Percentiles rank a stretch among this genome's conserved stretches.
phyloP scores from a whole-genome alignment of 495 filamentous ascomycete genomes.

The Daldinia loculata region DNA sequence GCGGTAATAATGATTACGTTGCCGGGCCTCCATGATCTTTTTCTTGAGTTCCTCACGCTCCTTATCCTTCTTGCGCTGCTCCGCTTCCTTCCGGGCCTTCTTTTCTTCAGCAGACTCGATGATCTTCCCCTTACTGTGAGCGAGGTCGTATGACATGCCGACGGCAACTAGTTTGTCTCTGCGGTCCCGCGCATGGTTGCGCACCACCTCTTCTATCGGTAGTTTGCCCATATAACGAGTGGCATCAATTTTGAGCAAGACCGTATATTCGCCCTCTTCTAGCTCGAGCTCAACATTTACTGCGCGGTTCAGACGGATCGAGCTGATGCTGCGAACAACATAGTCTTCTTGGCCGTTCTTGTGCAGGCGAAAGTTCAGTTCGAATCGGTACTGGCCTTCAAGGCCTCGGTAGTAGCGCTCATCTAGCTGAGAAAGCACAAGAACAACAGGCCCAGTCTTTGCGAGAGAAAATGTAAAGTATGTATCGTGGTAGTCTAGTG shows the following conservation, averaged over 20 bases:
- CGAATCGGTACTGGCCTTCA: constrained; percentile 80
- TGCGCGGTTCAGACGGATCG: constrained; percentile 76
- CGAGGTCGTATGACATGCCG: constrained; percentile 83
- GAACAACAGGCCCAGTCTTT: constrained; percentile 73
- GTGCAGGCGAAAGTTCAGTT: constrained; percentile 82
- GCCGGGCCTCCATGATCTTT: constrained; percentile 54
- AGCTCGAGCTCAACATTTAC: constrained; percentile 84
- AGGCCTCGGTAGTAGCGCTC: constrained; percentile 86
- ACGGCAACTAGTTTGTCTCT: constrained; percentile 86
- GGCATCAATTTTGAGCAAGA: constrained; percentile 82
- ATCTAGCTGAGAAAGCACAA: constrained; percentile 86
- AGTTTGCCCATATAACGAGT: constrained; percentile 58
- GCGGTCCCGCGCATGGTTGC: constrained; percentile 64
- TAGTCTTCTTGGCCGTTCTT: constrained; percentile 84
- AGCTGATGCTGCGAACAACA: constrained; percentile 78
- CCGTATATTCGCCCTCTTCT: constrained; percentile 80
- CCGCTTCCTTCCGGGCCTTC: constrained; percentile 53
- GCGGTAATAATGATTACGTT: constrained; percentile 39
- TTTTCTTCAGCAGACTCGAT: constrained; percentile 73
- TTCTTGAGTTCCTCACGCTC: constrained; percentile 62
- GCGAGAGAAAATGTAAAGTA: constrained; percentile 78
- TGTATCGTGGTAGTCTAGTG: constrained; percentile 81
- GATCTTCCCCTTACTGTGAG: constrained; percentile 78
- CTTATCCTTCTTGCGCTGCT: constrained; percentile 57
- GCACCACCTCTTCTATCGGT: constrained; percentile 74